phyloP scores from a whole-genome alignment of 805 yeast genomes.

The Ogataea neopini region DNA sequence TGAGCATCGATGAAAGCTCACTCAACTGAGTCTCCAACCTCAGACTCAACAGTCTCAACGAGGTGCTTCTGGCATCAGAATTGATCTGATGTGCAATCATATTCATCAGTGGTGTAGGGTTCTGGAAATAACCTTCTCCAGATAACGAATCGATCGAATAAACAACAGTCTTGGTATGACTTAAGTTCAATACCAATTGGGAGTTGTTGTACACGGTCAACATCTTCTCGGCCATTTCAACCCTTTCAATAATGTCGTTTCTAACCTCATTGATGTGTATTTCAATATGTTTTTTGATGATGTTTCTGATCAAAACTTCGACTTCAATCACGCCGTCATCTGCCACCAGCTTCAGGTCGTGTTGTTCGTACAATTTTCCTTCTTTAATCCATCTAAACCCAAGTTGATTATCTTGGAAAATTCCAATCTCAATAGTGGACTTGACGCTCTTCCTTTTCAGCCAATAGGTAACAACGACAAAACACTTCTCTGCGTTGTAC shows the following conservation, averaged over 20 bases:
- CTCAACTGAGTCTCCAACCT: slow-evolving; percentile 49
- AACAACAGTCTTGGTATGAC: slow-evolving; percentile 31
- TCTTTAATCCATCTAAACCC: slow-evolving; percentile 65
- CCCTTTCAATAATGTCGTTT: slow-evolving; percentile 30
- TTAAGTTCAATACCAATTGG: slow-evolving; percentile 31
- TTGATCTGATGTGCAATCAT: slow-evolving; percentile 36
- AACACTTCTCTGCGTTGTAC: slow-evolving; percentile 53
- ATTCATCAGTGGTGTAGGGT: slow-evolving; percentile 43
- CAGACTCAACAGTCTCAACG: slow-evolving; percentile 43
- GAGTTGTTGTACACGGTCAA: slow-evolving; percentile 28
- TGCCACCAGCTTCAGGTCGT: slow-evolving; percentile 34
- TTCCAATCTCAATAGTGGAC: slow-evolving; percentile 62
- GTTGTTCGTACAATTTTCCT: slow-evolving; percentile 35
- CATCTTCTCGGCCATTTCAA: slow-evolving; percentile 32
- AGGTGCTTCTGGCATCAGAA: slow-evolving; percentile 27
- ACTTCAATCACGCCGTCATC: slow-evolving; percentile 38
- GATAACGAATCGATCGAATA: slow-evolving; percentile 37
- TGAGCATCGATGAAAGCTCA: slow-evolving; percentile 56
- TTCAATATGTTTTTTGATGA: slow-evolving; percentile 44
- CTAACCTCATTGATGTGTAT: slow-evolving; percentile 36
- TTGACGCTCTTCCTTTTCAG: slow-evolving; percentile 47
- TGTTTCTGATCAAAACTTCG: slow-evolving; percentile 38
- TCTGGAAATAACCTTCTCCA: slow-evolving; percentile 47
- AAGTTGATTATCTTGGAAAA: slow-evolving; percentile 47
- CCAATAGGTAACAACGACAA: slow-evolving; percentile 68